Conservation (phyloP, 129 eudicot species). For the Scalesia atractyloides region DNA sequence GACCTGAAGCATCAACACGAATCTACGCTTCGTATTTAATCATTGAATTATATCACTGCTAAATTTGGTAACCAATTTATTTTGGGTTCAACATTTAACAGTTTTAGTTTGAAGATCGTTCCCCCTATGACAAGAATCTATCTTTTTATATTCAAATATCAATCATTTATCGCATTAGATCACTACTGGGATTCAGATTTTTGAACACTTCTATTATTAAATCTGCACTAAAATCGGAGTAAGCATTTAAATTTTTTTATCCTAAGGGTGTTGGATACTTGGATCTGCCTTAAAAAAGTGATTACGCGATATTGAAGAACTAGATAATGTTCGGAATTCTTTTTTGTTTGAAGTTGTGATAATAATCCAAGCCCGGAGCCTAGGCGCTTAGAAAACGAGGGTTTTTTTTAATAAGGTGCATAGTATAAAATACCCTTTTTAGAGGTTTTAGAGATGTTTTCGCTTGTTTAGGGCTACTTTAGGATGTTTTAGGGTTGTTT, state of each 20-base stretch:
- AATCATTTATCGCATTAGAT: background rate
- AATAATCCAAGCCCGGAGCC: background rate
- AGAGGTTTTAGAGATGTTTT: too few species aligned
- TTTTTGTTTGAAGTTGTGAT: constrained; percentile 3
- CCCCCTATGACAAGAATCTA: too few species aligned
- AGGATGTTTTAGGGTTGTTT: too few species aligned
- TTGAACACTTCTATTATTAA: background rate
- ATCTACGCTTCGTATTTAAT: background rate
- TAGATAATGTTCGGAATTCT: background rate
- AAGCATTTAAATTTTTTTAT: constrained; percentile 26
- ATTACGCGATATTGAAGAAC: background rate
- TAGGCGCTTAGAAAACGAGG: too few species aligned
- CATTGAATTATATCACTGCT: background rate
- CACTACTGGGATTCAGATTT: background rate
- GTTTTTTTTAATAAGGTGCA: too few species aligned
- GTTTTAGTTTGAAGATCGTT: too few species aligned
- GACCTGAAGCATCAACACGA: background rate
- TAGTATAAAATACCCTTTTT: too few species aligned
- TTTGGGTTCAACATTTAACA: too few species aligned
- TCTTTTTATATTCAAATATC: too few species aligned
- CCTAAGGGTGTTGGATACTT: too few species aligned
- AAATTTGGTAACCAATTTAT: too few species aligned
- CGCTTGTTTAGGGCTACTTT: too few species aligned
- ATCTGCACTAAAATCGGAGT: constrained; percentile 52
- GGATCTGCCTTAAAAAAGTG: background rate